Base-by-base conservation (phyloP, 768 basidiomycete species). In the Chalciporus chontae region DNA sequence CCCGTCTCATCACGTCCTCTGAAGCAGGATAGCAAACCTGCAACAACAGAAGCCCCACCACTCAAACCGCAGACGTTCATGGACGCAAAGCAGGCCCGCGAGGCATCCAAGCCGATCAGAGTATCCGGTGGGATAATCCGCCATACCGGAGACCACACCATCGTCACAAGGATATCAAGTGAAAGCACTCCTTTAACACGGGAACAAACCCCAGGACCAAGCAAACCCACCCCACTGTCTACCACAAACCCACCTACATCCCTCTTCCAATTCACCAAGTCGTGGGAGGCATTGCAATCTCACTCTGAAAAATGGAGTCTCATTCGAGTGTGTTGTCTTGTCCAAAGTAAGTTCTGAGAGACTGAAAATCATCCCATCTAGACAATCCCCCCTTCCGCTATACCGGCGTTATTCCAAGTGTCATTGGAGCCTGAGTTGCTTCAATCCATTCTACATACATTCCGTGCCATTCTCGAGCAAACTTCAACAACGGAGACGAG, bases 81-180 rank as follows among this genome's bases (percentile, higher is more conserved):
- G 52, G 78, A 83, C 23, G 83, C 78, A 5, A 85, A 83, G 58
- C 71, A 77, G 46, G 73, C 72, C 0, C 78, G 85, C 23, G 77
- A 81, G 13, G 71, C 47, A 39, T 67, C 66, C 11, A 76, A 71
- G 47, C 51, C 68, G 57, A 72, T 70, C 47, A 73, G 73, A 36
- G 77, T 81, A 3, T 81, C 85, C 0, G 88, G 87, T 8, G 88
- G 87, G 0, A 85, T 91, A 44, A 87, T 91, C 69, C 77, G 81
- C 23, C 68, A 74, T 3, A 75, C 80, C 11, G 89, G 88, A 1
- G 70, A 78, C 15, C 78, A 76, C 39, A 84, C 78, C 2, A 64
- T 89, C 9, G 78, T 90, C 52, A 60, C 73, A 14, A 69, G 66
- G 17, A 57, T 71, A 44, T 60, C 62, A 27, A 52, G 8, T 8